These are phyloP conservation scores for Piedraia hortae DNA, from an alignment of 2,329 filamentous ascomycete species.

Conservation along the genomic window DNA sequence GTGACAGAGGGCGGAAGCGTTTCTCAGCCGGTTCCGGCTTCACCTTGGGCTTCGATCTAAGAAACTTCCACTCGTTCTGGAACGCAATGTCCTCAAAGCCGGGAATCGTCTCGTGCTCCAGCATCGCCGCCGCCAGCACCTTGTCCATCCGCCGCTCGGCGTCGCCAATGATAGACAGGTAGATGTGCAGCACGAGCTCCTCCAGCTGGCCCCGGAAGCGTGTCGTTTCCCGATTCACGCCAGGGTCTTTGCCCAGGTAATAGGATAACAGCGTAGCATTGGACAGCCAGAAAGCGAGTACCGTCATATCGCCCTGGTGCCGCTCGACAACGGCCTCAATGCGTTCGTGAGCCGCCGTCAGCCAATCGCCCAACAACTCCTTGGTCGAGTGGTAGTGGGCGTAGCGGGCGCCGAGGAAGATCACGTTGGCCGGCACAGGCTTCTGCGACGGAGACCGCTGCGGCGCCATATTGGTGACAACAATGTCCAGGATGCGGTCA, in stretches of 20 bases:
- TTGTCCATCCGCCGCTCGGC: constrained; percentile 91
- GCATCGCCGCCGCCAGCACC: constrained; percentile 72
- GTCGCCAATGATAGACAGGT: constrained; percentile 87
- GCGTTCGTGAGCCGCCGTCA: constrained; percentile 72
- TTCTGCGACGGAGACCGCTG: constrained; percentile 92
- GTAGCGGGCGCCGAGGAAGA: constrained; percentile 85
- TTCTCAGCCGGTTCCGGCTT: constrained; percentile 78
- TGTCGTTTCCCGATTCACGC: constrained; percentile 50
- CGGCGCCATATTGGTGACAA: constrained; percentile 95
- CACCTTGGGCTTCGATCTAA: constrained; percentile 69
- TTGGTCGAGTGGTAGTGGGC: constrained; percentile 84
- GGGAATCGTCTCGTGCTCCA: constrained; percentile 93
- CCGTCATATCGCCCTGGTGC: constrained; percentile 98
- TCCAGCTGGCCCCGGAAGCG: constrained; percentile 83
- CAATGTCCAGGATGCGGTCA: constrained; percentile 71
- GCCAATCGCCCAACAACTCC: constrained; percentile 54
- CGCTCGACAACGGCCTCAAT: constrained; percentile 92
- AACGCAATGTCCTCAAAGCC: constrained; percentile 93
- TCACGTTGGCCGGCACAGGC: constrained; percentile 85
- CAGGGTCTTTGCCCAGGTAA: constrained; percentile 83
- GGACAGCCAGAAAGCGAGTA: constrained; percentile 94
- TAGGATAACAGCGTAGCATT: constrained; percentile 88
- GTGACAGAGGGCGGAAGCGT: constrained; percentile 71
- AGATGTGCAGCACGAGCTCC: constrained; percentile 92
- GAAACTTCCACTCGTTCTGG: constrained; percentile 95